Evolutionary conservation across 2,329 filamentous ascomycete genomes (phyloP), one percentile per base, ranked within the genome.

Genomic region (Cryphonectria radicalis): DNA sequence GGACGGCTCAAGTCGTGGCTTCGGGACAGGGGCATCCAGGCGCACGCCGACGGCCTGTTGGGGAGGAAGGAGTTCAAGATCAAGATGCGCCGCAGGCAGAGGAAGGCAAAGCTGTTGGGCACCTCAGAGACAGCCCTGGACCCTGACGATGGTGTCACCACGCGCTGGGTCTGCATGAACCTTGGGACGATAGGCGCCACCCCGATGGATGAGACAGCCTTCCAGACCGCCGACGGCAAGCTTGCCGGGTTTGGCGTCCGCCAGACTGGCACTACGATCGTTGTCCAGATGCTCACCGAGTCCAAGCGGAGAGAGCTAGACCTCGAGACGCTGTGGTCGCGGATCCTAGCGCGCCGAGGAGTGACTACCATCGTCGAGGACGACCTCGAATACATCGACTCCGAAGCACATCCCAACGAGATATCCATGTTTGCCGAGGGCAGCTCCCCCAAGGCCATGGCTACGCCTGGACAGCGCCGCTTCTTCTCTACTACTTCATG

Each of bases 91-190:
- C 87, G 96, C 59, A 92, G 95, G 79, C 90, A 92, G 10, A 93
- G 93, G 79, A 91, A 92, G 76, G 92, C 94, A 43, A 94, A 93
- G 80, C 84, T 98, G 73, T 84, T 97, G 75, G 94, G 93, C 19
- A 92, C 88, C 72, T 88, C 89, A 0, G 89, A 90, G n/a, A 86
- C 88, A 63, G 84, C 89, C 14, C 86, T 86, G 19, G 87, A 87
- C 64, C 83, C 87, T 1, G 95, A 97, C 76, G 93, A 98, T 77
- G 95, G 95, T 2, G 93, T 97, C 67, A 91, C 92, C 17, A 98
- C 95, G 0, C 95, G 94, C 13, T 99, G 96, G 96, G 92, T 99
- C 28, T 99, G 96, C 81, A 93, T 98, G 73, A 97, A 97, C 78
- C 88, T 96, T 13, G 93, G 93, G 5, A 88, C 88, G 22, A 86